Conservation (phyloP, 176 grass and related monocot species). For the Alloteropsis semialata region DNA sequence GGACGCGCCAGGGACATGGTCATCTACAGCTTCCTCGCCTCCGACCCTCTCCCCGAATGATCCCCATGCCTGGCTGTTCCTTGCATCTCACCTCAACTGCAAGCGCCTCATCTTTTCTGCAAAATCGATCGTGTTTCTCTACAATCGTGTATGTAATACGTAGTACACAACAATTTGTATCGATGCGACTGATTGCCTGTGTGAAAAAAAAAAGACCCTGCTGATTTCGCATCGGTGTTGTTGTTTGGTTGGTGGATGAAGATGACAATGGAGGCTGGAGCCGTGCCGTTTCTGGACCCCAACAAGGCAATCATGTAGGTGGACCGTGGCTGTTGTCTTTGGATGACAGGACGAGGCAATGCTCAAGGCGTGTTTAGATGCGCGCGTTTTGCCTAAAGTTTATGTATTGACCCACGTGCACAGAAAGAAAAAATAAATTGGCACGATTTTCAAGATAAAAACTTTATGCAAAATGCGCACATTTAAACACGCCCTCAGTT, state of each 20-base stretch:
- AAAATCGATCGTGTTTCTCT: neutral
- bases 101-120: neutral
- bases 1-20: slow-evolving; percentile 52
- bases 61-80: too few relatives aligned
- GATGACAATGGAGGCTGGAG: neutral
- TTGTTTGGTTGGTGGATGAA: neutral
- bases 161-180: neutral
- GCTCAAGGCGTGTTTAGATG: too few relatives aligned
- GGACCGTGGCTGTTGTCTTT: neutral
- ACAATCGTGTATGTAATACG: neutral
- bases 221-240: neutral
- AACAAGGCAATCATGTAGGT: neutral
- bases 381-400: too few relatives aligned
- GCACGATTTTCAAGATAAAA: too few relatives aligned
- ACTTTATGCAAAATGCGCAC: too few relatives aligned
- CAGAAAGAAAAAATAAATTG: too few relatives aligned
- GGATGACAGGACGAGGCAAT: too few relatives aligned
- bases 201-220: neutral
- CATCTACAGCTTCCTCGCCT: slow-evolving; percentile 62
- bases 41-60: neutral
- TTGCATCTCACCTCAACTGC: neutral
- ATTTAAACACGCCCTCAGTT: too few relatives aligned
- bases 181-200: neutral
- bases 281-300: neutral
- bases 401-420: too few relatives aligned